Evolutionary conservation across 2,329 filamentous ascomycete genomes (phyloP).

Genomic region (Metarhizium guizhouense): DNA sequence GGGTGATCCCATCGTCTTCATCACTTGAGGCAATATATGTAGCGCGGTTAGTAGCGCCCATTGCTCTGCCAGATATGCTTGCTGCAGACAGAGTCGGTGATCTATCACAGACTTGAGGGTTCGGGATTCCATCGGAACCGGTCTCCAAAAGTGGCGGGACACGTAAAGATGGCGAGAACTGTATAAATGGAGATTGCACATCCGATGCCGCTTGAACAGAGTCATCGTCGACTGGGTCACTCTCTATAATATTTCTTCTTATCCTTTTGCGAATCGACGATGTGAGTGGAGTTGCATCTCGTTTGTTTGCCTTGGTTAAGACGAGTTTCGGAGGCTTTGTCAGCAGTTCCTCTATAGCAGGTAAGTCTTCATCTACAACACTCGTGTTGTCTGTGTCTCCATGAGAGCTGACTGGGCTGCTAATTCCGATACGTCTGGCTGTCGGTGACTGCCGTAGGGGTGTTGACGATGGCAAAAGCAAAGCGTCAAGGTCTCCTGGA

Average conservation of each 20-base stretch:
- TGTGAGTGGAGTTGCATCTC: conserved; percentile 13
- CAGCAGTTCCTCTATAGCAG: conserved; percentile 26
- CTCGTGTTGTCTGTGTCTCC: conserved; percentile 29
- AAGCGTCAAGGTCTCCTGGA: conserved; percentile 11
- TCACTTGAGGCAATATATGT: background rate
- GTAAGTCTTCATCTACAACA: conserved; percentile 27
- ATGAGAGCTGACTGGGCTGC: conserved; percentile 26
- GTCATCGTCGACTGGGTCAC: conserved; percentile 19
- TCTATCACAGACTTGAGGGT: background rate
- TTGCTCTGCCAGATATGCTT: background rate
- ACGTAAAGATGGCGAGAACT: background rate
- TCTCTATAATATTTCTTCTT: conserved; percentile 21
- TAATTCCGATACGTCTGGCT: conserved; percentile 15
- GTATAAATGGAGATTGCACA: background rate
- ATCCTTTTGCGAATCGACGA: conserved; percentile 21
- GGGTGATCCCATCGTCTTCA: background rate
- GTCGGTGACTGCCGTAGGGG: conserved; percentile 19
- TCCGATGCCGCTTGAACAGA: background rate
- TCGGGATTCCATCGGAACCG: background rate
- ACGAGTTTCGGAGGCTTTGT: conserved; percentile 10
- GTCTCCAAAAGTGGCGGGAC: background rate
- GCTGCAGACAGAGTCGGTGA: background rate
- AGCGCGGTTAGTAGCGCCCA: background rate
- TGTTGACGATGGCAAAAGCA: conserved; percentile 19
- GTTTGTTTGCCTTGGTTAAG: conserved; percentile 13